Conservation (phyloP, 2,329 filamentous ascomycete species). For the Purpureocillium takamizusanense region DNA sequence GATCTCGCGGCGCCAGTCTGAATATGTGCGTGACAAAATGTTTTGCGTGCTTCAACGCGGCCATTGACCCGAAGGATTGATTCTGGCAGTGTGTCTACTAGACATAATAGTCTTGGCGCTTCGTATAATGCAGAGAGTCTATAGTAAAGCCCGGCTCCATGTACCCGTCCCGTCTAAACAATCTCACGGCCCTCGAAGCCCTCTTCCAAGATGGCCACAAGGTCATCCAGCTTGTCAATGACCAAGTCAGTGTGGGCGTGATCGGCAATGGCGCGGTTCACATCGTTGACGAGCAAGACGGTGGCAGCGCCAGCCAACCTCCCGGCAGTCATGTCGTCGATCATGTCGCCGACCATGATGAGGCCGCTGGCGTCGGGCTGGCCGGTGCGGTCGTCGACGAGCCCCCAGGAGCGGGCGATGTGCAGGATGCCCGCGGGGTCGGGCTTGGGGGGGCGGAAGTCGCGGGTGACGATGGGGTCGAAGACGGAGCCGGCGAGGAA, state of each 20-base stretch:
- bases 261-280: constrained; percentile 59
- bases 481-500: constrained; percentile 65
- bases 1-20: too few species aligned
- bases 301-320: constrained; percentile 77
- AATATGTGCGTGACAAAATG: too few species aligned
- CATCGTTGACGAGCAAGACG: constrained; percentile 78
- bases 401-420: constrained; percentile 69
- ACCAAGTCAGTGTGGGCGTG: constrained; percentile 72
- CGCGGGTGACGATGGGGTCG: constrained; percentile 72
- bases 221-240: constrained; percentile 63
- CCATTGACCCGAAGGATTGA: too few species aligned
- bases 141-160: too few species aligned
- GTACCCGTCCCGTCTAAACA: not conserved
- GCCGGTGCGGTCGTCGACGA: constrained; percentile 25
- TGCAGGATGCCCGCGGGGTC: constrained; percentile 80
- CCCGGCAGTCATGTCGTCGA: constrained; percentile 91
- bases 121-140: too few species aligned
- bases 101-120: too few species aligned
- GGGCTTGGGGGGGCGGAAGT: constrained; percentile 77
- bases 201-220: constrained; percentile 64
- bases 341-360: constrained; percentile 67
- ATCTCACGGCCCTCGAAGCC: constrained; percentile 55
- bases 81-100: too few species aligned
- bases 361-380: constrained; percentile 34
- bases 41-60: too few species aligned